Evolutionary conservation across 305 asterid genomes (phyloP).

Genomic region (Vinca major): DNA sequence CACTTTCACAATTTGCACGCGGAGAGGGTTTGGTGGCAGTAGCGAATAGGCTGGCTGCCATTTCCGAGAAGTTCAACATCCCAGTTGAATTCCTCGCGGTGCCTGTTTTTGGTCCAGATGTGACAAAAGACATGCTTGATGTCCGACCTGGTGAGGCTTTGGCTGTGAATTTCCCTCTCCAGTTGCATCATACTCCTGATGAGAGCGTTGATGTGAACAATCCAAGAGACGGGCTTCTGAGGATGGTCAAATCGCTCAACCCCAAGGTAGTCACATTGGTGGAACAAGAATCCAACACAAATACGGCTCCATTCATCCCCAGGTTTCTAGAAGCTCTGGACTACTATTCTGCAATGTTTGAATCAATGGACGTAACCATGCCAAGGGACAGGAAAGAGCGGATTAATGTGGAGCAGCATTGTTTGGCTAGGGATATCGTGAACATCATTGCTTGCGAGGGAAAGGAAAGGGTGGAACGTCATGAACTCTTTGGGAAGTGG

Average conservation of each 20-base stretch:
- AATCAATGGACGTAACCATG: conserved; percentile 60
- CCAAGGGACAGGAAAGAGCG: conserved; percentile 60
- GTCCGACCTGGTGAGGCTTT: conserved; percentile 61
- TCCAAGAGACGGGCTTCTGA: conserved; percentile 59
- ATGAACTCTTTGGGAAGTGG: conserved; percentile 81
- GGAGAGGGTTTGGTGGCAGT: conserved; percentile 54
- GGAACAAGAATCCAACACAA: conserved; percentile 81
- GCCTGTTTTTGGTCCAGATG: conserved; percentile 52
- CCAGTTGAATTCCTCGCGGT: conserved; percentile 56
- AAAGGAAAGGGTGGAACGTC: conserved; percentile 67
- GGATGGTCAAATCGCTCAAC: conserved; percentile 49
- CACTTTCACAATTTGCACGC: conserved; percentile 55
- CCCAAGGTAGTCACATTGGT: conserved; percentile 70
- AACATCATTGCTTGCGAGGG: conserved; percentile 87
- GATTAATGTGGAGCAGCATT: conserved; percentile 67
- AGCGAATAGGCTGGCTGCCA: conserved; percentile 36
- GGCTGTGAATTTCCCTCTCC: conserved; percentile 66
- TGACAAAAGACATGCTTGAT: conserved; percentile 47
- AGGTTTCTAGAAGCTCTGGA: conserved; percentile 58
- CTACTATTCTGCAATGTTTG: conserved; percentile 66
- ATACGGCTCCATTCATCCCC: conserved; percentile 58
- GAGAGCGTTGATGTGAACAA: conserved; percentile 73
- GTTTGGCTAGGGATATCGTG: conserved; percentile 70
- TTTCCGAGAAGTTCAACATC: conserved; percentile 54
- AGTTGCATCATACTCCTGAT: conserved; percentile 73